Percentiles rank a stretch among this genome's conserved stretches.
These are phyloP conservation scores for Penicillium sp. DNA, from an alignment of 2,329 filamentous ascomycete species.

Conservation along the genomic window DNA sequence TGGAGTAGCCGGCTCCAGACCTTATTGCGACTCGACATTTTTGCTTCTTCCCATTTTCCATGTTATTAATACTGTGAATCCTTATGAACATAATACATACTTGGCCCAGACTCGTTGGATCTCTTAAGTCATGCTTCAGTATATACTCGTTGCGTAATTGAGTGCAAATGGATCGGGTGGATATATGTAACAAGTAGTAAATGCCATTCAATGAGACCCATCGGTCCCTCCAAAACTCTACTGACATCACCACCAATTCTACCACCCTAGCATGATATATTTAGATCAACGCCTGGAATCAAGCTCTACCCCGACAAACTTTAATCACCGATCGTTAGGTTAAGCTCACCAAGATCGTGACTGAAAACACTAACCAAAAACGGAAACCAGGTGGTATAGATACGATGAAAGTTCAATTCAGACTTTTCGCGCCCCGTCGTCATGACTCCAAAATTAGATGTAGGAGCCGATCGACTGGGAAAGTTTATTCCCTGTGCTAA, in stretches of 20 bases:
- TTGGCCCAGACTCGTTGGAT: not conserved
- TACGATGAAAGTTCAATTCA: not conserved
- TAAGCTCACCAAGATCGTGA: not conserved
- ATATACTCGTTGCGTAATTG: not conserved
- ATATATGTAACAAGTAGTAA: not conserved
- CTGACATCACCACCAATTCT: not conserved
- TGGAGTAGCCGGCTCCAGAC: not conserved
- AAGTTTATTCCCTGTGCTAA: not conserved
- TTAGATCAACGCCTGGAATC: not conserved
- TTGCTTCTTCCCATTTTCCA: not conserved
- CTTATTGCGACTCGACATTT: not conserved
- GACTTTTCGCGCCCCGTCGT: not conserved
- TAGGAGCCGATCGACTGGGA: not conserved
- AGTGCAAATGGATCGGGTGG: not conserved
- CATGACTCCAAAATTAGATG: not conserved
- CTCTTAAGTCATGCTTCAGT: not conserved
- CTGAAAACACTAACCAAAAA: not conserved
- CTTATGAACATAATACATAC: conserved; percentile 15
- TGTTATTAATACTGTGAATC: conserved; percentile 8
- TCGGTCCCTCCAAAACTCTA: not conserved
- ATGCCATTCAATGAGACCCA: not conserved
- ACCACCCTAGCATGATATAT: not conserved
- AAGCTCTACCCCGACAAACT: not conserved
- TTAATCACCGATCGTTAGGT: not conserved
- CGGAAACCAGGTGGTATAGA: not conserved